Evolutionary conservation across 2,329 filamentous ascomycete genomes (phyloP).

Genomic region (Sclerotinia sclerotiorum): DNA sequence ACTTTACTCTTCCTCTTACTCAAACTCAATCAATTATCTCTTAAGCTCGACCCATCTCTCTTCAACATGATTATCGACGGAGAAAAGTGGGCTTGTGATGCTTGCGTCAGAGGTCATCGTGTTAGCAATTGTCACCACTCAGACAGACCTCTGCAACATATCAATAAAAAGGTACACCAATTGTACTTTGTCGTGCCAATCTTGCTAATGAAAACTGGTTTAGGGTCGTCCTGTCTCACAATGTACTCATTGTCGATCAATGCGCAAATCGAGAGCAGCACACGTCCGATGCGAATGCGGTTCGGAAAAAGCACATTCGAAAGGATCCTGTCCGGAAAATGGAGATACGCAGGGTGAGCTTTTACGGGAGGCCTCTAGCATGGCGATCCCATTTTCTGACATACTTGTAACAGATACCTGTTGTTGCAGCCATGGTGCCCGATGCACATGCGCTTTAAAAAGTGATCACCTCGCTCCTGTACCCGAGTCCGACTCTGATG

Average conservation of each 20-base stretch:
- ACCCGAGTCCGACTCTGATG: constrained; percentile 62
- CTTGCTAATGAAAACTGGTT: constrained; percentile 20
- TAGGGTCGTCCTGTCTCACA: constrained; percentile 89
- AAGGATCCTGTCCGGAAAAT: constrained; percentile 55
- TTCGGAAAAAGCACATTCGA: constrained; percentile 76
- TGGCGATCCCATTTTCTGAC: constrained; percentile 40
- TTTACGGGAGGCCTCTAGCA: constrained; percentile 32
- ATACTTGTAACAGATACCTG: constrained; percentile 56
- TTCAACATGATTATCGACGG: constrained; percentile 78
- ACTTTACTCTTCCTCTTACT: constrained; percentile 15
- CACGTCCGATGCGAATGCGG: constrained; percentile 97
- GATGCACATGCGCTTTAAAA: constrained; percentile 64
- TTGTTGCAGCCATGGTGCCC: constrained; percentile 68
- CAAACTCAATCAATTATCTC: constrained; percentile 20
- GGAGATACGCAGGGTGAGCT: constrained; percentile 42
- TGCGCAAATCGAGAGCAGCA: constrained; percentile 93
- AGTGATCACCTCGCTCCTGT: constrained; percentile 64
- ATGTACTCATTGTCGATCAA: constrained; percentile 92
- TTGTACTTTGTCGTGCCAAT: neutral
- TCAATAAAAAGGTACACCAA: constrained; percentile 74
- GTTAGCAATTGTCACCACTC: constrained; percentile 98
- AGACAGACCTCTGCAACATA: constrained; percentile 87
- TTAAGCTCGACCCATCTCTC: constrained; percentile 28
- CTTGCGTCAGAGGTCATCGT: constrained; percentile 92
- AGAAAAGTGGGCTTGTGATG: constrained; percentile 94